Percentiles rank a stretch among this genome's conserved stretches.
phyloP scores from a whole-genome alignment of 2,329 filamentous ascomycete species.

The Aspergillus sp. region DNA sequence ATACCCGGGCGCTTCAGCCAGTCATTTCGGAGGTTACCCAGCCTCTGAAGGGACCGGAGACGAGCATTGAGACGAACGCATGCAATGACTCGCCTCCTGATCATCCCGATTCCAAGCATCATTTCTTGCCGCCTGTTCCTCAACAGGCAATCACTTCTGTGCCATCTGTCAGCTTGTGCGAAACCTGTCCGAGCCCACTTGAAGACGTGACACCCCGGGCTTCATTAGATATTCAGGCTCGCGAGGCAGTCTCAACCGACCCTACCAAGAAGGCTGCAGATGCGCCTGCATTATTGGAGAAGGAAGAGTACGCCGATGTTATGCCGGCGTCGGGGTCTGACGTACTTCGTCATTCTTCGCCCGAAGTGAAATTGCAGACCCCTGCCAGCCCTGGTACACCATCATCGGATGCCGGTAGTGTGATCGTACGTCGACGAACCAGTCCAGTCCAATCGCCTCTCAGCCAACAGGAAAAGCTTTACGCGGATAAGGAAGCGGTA shows the following conservation, averaged over 20 bases:
- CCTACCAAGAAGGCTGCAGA: neutral
- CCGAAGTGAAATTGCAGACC: neutral
- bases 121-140: neutral
- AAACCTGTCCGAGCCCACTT: neutral
- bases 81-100: neutral
- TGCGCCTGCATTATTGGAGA: neutral
- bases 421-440: constrained; percentile 6
- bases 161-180: neutral
- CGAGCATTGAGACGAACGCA: neutral
- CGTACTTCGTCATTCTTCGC: neutral
- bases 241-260: neutral
- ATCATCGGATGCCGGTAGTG: constrained; percentile 7
- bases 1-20: neutral
- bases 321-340: neutral
- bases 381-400: constrained; percentile 5
- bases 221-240: neutral
- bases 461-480: neutral
- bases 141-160: neutral
- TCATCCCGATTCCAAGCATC: neutral
- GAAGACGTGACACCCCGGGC: neutral
- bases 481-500: neutral
- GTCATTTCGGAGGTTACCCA: neutral
- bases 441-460: neutral
- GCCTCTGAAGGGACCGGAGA: neutral
- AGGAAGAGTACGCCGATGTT: neutral